Evolutionary conservation across 176 grass and related monocot species (phyloP).

Genomic region (Carex parvula): DNA sequence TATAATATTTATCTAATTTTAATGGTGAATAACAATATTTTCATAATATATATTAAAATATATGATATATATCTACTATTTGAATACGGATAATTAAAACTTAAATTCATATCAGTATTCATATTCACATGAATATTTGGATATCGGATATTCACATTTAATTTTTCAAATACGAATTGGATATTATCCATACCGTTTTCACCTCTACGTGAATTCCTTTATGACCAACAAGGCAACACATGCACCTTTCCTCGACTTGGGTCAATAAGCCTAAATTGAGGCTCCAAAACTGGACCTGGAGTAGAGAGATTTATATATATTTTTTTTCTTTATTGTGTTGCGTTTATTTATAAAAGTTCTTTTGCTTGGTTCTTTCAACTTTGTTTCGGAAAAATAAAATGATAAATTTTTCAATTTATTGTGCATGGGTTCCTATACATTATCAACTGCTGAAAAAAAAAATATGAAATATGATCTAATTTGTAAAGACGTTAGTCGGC

Average conservation of each 20-base stretch:
- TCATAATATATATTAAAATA: too few species aligned
- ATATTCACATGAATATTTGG: too few species aligned
- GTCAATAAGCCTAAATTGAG: background rate
- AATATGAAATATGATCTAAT: background rate
- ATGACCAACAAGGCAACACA: background rate
- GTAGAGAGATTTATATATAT: background rate
- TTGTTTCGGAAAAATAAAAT: background rate
- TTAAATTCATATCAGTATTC: too few species aligned
- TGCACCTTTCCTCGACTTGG: background rate
- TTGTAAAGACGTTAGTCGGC: background rate
- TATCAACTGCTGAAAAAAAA: background rate
- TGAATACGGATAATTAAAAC: too few species aligned
- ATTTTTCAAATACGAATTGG: too few species aligned
- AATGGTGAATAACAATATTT: too few species aligned
- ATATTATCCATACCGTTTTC: too few species aligned
- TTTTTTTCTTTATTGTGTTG: background rate
- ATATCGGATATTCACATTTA: fast-evolving
- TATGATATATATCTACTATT: too few species aligned
- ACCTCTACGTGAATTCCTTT: background rate
- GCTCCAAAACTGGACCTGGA: background rate
- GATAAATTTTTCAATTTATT: background rate
- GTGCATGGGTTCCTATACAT: background rate
- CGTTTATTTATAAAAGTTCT: background rate
- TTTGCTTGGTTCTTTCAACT: background rate
- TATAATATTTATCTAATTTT: too few species aligned